Evolutionary conservation across 805 yeast genomes (phyloP).

Genomic region (Myxozyma udenii): DNA sequence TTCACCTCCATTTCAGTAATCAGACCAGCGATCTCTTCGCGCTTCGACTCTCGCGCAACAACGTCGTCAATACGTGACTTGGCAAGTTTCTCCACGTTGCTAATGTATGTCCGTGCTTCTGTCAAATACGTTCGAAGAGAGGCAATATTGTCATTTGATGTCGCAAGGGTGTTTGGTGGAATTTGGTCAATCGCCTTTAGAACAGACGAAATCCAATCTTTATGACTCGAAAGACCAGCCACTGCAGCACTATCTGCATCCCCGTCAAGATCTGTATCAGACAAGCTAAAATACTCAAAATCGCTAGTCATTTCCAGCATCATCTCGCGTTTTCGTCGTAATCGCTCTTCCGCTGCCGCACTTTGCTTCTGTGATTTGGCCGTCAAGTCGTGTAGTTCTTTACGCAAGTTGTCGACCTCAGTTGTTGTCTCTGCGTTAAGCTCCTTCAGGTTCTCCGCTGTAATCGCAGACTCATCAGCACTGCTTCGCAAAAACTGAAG

Average conservation of each 20-base stretch:
- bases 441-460: slow-evolving; percentile 25
- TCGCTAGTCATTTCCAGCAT: slow-evolving; percentile 23
- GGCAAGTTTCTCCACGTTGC: slow-evolving; percentile 14
- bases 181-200: slow-evolving; percentile 1
- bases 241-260: slow-evolving; percentile 8
- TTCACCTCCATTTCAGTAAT: slow-evolving; percentile 16
- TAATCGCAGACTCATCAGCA: slow-evolving; percentile 17
- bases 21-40: slow-evolving; percentile 27
- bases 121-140: slow-evolving; percentile 10
- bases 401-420: slow-evolving; percentile 25
- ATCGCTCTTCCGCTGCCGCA: slow-evolving; percentile 12
- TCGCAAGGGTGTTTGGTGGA: neutral
- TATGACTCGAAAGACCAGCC: neutral
- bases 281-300: slow-evolving; percentile 15
- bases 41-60: slow-evolving; percentile 7
- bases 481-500: slow-evolving; percentile 26
- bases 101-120: slow-evolving; percentile 19
- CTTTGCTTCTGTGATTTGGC: slow-evolving; percentile 7
- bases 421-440: slow-evolving; percentile 26
- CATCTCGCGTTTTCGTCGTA: slow-evolving; percentile 20
- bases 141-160: neutral
- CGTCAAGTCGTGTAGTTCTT: slow-evolving; percentile 19
- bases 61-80: slow-evolving; percentile 22
- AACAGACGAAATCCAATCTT: slow-evolving; percentile 18
- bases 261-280: slow-evolving; percentile 6